Evolutionary conservation across 352 stramenopile species (phyloP).

Genomic region (Peronospora destructor): DNA sequence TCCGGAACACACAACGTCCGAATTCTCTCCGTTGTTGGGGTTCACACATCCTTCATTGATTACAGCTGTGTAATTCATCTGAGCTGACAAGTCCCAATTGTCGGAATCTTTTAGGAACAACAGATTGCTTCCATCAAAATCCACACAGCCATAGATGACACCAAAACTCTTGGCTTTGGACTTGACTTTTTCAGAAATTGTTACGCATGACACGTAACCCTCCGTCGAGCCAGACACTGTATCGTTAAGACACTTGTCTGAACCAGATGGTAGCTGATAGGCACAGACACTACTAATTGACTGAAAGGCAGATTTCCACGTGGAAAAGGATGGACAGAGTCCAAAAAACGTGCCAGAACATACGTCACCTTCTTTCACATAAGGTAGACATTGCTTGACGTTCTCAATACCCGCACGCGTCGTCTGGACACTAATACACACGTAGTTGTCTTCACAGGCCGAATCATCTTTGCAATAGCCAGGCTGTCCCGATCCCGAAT

Average conservation of each 20-base stretch:
- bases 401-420: conserved; percentile 53
- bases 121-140: conserved; percentile 57
- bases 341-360: conserved; percentile 52
- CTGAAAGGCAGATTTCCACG: conserved; percentile 53
- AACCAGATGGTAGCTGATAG: conserved; percentile 46
- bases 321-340: conserved; percentile 70
- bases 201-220: conserved; percentile 32
- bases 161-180: conserved; percentile 26
- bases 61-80: conserved; percentile 57
- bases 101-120: conserved; percentile 47
- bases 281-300: conserved; percentile 66
- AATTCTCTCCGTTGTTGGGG: conserved; percentile 42
- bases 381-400: conserved; percentile 76
- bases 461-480: conserved; percentile 57
- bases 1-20: conserved; percentile 68
- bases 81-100: conserved; percentile 39
- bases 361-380: conserved; percentile 35
- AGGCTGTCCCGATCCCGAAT: conserved; percentile 14
- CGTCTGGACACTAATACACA: conserved; percentile 73
- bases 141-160: conserved; percentile 76
- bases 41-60: conserved; percentile 58
- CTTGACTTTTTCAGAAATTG: conserved; percentile 36
- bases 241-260: conserved; percentile 38
- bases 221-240: conserved; percentile 18
- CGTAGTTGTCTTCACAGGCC: conserved; percentile 49